These are phyloP conservation scores for Pythium aquatile DNA, from an alignment of 352 stramenopile species.

Conservation along the genomic window DNA sequence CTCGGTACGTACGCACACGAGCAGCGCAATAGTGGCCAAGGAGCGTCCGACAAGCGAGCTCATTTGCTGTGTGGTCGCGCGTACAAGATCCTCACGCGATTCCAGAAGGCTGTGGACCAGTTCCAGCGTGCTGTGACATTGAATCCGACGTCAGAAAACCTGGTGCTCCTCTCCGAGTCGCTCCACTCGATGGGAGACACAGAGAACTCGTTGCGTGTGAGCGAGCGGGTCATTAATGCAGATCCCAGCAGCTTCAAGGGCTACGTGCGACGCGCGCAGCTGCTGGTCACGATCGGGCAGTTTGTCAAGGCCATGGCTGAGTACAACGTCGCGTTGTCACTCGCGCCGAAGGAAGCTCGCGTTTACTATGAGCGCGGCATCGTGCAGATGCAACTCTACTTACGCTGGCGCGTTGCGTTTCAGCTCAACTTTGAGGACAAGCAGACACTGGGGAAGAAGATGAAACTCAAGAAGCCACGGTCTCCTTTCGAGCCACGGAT, in stretches of 20 bases:
- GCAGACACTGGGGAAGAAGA: neutral
- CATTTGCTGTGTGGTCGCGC: slow-evolving; percentile 59
- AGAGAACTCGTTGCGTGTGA: slow-evolving; percentile 72
- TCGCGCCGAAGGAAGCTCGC: slow-evolving; percentile 57
- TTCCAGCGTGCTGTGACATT: slow-evolving; percentile 61
- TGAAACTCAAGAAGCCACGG: slow-evolving; percentile 14
- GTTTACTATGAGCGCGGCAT: slow-evolving; percentile 76
- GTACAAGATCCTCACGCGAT: slow-evolving; percentile 70
- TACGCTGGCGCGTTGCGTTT: slow-evolving; percentile 56
- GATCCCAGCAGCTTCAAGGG: slow-evolving; percentile 61
- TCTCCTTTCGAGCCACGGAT: slow-evolving; percentile 48
- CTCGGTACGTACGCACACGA: slow-evolving; percentile 25
- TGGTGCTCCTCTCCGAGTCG: slow-evolving; percentile 77
- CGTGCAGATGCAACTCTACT: slow-evolving; percentile 68
- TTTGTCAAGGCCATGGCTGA: slow-evolving; percentile 49
- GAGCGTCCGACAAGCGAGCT: slow-evolving; percentile 35
- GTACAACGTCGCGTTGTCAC: slow-evolving; percentile 59
- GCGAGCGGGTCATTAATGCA: slow-evolving; percentile 61
- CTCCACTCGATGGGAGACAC: slow-evolving; percentile 79
- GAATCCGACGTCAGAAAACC: slow-evolving; percentile 66
- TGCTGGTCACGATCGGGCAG: slow-evolving; percentile 51
- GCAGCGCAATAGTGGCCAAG: slow-evolving; percentile 1
- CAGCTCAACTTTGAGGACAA: slow-evolving; percentile 44
- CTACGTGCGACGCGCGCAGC: slow-evolving; percentile 64
- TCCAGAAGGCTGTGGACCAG: slow-evolving; percentile 56